Evolutionary conservation across 139 green algal species (phyloP), one percentile per base, ranked within the genome.

Genomic region (Chlorella ohadii): DNA sequence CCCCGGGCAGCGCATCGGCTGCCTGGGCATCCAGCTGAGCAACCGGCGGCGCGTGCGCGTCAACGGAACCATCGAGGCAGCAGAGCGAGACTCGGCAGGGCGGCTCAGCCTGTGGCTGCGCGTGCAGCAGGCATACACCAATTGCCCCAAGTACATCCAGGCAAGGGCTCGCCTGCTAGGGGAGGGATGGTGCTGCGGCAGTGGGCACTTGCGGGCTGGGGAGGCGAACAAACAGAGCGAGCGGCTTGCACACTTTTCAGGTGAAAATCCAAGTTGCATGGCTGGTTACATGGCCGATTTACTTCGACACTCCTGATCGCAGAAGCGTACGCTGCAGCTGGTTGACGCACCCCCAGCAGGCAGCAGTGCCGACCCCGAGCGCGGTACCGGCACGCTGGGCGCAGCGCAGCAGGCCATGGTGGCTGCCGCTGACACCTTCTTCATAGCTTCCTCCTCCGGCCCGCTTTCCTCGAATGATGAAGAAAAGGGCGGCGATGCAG

Each of bases 141-240:
- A 89, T 79, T 91, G 87, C 79, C 87, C 87, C 51, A 90, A 90
- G 84, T 89, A 89, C 85, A 89, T 89, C 64, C 64, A 79, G 61
- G 67, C 16, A 19, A 31, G 67, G 19, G 56, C 22, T 22, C 22
- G 64, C 64, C 64, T 11, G 64, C 28, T 22, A 23, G n/a, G 11
- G 12, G n/a, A 15, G n/a, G 41, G 64, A 28, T 19, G 64, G 7
- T 25, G 20, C n/a, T 17, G n/a, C 9, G 6, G n/a, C n/a, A n/a
- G n/a, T n/a, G n/a, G n/a, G n/a, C n/a, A n/a, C n/a, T n/a, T n/a
- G n/a, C n/a, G n/a, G n/a, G n/a, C n/a, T n/a, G n/a, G n/a, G n/a
- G n/a, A n/a, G n/a, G n/a, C n/a, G n/a, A n/a, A n/a, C n/a, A n/a
- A n/a, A n/a, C n/a, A n/a, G n/a, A n/a, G n/a, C n/a, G n/a, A n/a